Evolutionary conservation across 1,139 yeast genomes (phyloP).

Genomic region (Lodderomyces margitis): DNA sequence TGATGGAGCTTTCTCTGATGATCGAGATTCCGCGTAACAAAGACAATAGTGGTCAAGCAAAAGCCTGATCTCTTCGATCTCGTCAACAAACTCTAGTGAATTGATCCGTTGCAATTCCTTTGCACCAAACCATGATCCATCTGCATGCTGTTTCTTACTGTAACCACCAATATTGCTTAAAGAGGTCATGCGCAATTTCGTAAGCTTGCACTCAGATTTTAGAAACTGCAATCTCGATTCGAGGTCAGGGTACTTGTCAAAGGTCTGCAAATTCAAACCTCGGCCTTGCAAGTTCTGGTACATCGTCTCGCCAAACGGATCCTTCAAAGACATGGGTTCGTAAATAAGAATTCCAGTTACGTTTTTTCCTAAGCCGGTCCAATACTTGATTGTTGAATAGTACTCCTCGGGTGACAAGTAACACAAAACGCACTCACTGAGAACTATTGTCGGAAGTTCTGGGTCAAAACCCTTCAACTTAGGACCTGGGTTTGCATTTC

Average conservation of each 20-base stretch:
- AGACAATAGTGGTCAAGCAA: slow-evolving; percentile 75
- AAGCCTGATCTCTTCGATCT: slow-evolving; percentile 77
- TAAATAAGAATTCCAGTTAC: slow-evolving; percentile 56
- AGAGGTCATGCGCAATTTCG: slow-evolving; percentile 37
- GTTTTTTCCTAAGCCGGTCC: slow-evolving; percentile 23
- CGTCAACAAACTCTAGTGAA: slow-evolving; percentile 77
- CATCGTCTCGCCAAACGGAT: slow-evolving; percentile 84
- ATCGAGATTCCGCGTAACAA: slow-evolving; percentile 21
- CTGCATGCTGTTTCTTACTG: slow-evolving; percentile 27
- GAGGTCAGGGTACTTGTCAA: slow-evolving; percentile 36
- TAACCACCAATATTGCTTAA: slow-evolving; percentile 59
- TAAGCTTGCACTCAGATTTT: slow-evolving; percentile 17
- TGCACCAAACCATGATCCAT: slow-evolving; percentile 41
- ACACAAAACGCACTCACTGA: slow-evolving; percentile 90
- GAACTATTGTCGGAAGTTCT: slow-evolving; percentile 60
- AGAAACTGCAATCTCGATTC: slow-evolving; percentile 44
- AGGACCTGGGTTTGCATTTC: slow-evolving; percentile 24
- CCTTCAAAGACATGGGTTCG: slow-evolving; percentile 80
- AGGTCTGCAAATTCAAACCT: slow-evolving; percentile 69
- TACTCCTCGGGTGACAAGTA: slow-evolving; percentile 65
- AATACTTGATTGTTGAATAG: slow-evolving; percentile 45
- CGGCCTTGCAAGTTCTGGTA: slow-evolving; percentile 63
- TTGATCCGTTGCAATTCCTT: slow-evolving; percentile 55
- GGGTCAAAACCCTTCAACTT: slow-evolving; percentile 25
- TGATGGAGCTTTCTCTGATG: not conserved